Evolutionary conservation across 208 protist species (phyloP).

Genomic region (Acanthamoeba polyphaga): DNA sequence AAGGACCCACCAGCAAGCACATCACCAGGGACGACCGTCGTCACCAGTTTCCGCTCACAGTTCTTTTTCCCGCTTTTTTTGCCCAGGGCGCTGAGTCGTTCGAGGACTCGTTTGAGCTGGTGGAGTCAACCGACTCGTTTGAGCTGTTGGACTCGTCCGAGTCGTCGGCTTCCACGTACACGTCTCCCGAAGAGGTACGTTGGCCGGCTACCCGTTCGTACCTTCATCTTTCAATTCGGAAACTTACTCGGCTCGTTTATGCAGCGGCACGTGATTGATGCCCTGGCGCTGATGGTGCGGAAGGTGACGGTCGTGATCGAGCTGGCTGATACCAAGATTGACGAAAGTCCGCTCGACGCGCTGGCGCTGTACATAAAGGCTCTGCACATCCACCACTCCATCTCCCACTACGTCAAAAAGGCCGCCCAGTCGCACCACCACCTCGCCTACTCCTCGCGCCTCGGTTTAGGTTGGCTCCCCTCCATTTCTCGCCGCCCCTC

Average conservation of each 20-base stretch:
- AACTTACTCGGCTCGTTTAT: too few species aligned
- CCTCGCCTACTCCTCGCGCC: background rate
- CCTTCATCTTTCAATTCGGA: background rate
- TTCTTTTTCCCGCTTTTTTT: background rate
- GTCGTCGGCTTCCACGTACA: background rate
- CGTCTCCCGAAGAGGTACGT: background rate
- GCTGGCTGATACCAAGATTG: slow-evolving; percentile 26
- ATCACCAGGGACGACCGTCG: too few species aligned
- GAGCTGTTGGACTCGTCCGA: too few species aligned
- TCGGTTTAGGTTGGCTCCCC: background rate
- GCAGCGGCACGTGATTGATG: background rate
- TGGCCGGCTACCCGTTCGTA: too few species aligned
- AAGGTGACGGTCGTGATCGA: background rate
- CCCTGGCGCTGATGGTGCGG: background rate
- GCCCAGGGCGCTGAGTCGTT: background rate
- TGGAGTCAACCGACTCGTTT: background rate
- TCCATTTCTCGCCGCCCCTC: too few species aligned
- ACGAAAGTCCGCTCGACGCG: background rate
- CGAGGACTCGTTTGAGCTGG: slow-evolving; percentile 33
- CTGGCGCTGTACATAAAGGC: slow-evolving; percentile 71
- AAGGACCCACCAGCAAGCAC: background rate
- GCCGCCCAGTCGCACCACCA: background rate
- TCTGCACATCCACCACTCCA: background rate
- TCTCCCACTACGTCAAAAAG: background rate
- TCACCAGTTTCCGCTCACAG: too few species aligned